phyloP scores from a whole-genome alignment of 2,329 filamentous ascomycete genomes.

The Colletotrichum sp. region DNA sequence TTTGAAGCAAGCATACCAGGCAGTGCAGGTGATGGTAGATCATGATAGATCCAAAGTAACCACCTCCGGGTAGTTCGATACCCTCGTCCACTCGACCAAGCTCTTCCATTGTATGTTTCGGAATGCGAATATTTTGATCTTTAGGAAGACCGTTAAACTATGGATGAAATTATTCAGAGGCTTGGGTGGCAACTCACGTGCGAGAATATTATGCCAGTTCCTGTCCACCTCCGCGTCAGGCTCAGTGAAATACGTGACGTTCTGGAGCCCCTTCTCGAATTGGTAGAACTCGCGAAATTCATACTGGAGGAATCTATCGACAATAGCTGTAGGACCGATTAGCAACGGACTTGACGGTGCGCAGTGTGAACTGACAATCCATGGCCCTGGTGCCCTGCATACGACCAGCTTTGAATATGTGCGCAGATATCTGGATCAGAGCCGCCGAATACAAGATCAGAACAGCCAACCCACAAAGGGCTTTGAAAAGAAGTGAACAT shows the following conservation, averaged over 20 bases:
- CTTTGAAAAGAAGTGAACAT: neutral
- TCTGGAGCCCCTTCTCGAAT: neutral
- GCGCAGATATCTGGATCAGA: neutral
- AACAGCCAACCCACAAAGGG: neutral
- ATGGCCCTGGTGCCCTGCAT: neutral
- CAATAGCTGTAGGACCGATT: neutral
- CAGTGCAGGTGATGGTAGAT: neutral
- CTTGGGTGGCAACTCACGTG: neutral
- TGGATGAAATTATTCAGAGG: neutral
- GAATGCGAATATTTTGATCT: neutral
- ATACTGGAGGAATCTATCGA: neutral
- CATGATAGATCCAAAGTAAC: neutral
- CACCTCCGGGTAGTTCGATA: neutral
- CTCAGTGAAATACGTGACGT: neutral
- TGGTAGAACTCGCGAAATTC: neutral
- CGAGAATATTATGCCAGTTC: neutral
- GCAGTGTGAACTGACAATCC: neutral
- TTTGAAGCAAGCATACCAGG: neutral
- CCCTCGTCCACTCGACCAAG: neutral
- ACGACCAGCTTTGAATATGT: neutral
- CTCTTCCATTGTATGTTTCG: neutral
- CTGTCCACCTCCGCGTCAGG: neutral
- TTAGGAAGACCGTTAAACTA: accelerated
- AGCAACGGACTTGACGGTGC: neutral
- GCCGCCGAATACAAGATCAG: neutral